Base-by-base conservation (phyloP, 495 filamentous ascomycete species). In the Evernia prunastri region DNA sequence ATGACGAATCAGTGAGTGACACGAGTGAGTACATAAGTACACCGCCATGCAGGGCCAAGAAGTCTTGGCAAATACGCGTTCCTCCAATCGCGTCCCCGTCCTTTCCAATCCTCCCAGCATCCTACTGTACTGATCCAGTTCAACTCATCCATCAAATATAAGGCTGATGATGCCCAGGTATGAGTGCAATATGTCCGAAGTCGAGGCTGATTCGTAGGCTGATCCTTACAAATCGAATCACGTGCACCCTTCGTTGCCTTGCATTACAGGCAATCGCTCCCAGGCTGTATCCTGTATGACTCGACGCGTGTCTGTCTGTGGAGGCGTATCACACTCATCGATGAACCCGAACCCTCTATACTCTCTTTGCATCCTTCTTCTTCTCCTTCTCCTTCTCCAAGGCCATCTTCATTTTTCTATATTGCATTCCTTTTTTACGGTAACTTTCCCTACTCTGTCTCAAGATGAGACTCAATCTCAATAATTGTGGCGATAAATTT, bases 391-490 rank as follows among this genome's bases (percentile, higher is more conserved):
- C n/a, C 51, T 35, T 20, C 15, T 11, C n/a, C n/a, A 33, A 9
- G 3, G 4, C 11, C 51, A 3, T 33, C 51, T 54, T 8, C 18
- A 6, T 31, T 8, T 18, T 29, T 2, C 49, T 17, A 29, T 13
- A 6, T 27, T 2, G 10, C 20, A 15, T 53, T 3, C 18, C 25
- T 17, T 18, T 3, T 9, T 53, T 1, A 2, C 29, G 8, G 12
- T 54, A 27, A 20, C 15, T 33, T 33, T 9, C 8, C 17, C 1
- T 20, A 13, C 45, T 27, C 0, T 25, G 17, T 54, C 9, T 40
- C 45, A 42, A 29, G 15, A 66, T 68, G 66, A 36, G 39, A 12
- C 54, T 63, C 29, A 47, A 68, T 57, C 62, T 68, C 29, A 36
- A 33, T 18, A n/a, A 51, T 15, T 68, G 66, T 29, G 59, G 58